Base-by-base conservation (phyloP, 2,329 filamentous ascomycete genomes). In the Aspergillus spinulosporus region DNA sequence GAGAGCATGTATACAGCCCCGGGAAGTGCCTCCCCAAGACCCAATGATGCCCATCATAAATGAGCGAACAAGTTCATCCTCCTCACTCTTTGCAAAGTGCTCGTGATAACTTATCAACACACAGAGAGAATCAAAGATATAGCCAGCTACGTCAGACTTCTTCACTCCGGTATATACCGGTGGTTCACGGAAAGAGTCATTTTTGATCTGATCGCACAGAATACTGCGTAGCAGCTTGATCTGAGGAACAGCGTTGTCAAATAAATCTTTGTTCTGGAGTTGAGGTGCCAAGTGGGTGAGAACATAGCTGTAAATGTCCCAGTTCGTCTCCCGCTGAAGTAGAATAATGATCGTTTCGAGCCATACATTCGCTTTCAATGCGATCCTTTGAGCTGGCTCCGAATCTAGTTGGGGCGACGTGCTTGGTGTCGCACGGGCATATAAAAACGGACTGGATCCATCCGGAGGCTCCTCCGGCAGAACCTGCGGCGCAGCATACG, bases 231-330 rank as follows among this genome's bases (percentile, higher is more conserved):
- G 77, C 59, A 88, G 83, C 64, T 88, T 86, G 54, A 99, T 83
- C 58, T 95, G 87, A 2, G 84, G 80, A 36, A 90, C 85, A 4
- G 90, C 85, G 52, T 83, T 86, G 58, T 81, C 82, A 70, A 97
- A 97, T 11, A 97, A 80, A 9, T 90, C 87, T 67, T 94, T 91
- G 65, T 99, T 99, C 71, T 88, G 89, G 21, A 99, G 80, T 66
- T 97, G 93, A 29, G 90, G 88, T 1, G 91, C 89, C 7, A 97
- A 77, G 71, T 96, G 90, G 4, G 91, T 89, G 32, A 99, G 79
- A 14, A 93, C 83, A 69, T 93, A 97, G 72, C 90, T 93, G 78
- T 96, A 96, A 1, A 96, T 80, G 69, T 97, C 92, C 92, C 93
- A 97, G 59, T 94, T 88, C 47, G 85, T 84, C 40, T 88, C 88